Evolutionary conservation across 179 eudicot genomes (phyloP), one percentile per base, ranked within the genome.

Genomic region (Heliamphora pulchella): DNA sequence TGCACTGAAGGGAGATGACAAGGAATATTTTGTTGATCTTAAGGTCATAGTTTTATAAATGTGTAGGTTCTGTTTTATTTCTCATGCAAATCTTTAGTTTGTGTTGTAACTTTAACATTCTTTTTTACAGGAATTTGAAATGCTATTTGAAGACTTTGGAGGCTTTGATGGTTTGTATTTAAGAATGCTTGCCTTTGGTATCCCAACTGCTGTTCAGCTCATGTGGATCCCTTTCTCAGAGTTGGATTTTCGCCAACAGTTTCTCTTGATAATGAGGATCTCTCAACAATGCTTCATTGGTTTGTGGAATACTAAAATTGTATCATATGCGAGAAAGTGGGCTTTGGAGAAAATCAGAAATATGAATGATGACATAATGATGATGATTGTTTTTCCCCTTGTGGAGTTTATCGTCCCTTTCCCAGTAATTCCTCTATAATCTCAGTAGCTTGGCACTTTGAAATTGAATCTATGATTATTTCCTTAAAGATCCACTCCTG

Each of bases 171-270:
- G 88, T 67, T 81, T 94, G 87, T 94, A 94, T 87, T 64, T 91
- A 82, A 89, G 88, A 88, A 94, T 94, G 97, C 74, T 91, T 74
- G 97, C 95, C 44, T 87, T 91, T 80, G 92, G 91, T 75, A 84
- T 89, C 78, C 98, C 98, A 67, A 90, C 95, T 79, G 83, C 88
- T 79, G 89, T 94, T 83, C 95, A 90, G 77, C 84, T 91, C 59
- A 94, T 94, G 98, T 89, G 92, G 92, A 92, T 94, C 78, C 97
- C 98, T 76, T 78, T 92, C 51, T 87, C 91, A 48, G 98, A 94
- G 84, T 81, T 92, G 87, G 90, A 85, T 86, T 78, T 91, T 80
- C 77, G 77, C 70, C 93, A 91, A 80, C 95, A 89, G 81, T 74
- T 82, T 83, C 85, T 85, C 83, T 71, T 92, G 84, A 71, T 85